Evolutionary conservation across 805 yeast species (phyloP).

Genomic region (Ogataea wickerhamii): DNA sequence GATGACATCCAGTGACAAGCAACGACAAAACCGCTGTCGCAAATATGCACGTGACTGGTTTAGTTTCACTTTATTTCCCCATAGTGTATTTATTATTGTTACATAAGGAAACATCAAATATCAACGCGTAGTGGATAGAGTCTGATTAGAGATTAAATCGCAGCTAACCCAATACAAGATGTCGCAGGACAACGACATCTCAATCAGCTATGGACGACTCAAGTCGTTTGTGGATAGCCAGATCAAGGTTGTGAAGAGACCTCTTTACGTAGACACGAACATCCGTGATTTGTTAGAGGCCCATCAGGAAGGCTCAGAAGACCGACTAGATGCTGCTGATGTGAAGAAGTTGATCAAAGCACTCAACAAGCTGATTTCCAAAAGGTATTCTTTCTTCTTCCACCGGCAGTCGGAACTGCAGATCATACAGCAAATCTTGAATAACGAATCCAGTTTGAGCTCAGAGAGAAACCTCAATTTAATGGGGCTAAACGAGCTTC

Average conservation of each 20-base stretch:
- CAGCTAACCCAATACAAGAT: no score
- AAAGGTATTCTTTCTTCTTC: constrained; percentile 24
- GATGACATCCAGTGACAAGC: no score
- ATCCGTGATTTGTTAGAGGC: constrained; percentile 8
- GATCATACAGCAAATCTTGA: constrained; percentile 28
- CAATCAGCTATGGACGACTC: constrained; percentile 25
- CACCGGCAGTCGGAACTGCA: constrained; percentile 30
- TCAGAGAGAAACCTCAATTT: constrained; percentile 19
- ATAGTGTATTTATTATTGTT: no score
- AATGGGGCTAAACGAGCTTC: constrained; percentile 25
- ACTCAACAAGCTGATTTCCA: constrained; percentile 10
- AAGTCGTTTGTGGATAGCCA: constrained; percentile 24
- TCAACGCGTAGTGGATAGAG: no score
- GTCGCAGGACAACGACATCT: constrained; percentile 2
- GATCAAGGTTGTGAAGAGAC: constrained; percentile 17
- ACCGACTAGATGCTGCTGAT: constrained; percentile 10
- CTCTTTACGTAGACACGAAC: constrained; percentile 15
- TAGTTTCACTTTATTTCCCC: no score
- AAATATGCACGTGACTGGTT: no score
- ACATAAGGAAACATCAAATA: no score
- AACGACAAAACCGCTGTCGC: no score
- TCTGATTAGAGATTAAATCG: no score
- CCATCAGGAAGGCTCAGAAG: constrained; percentile 6
- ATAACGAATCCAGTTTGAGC: constrained; percentile 19
- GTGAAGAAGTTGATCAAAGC: constrained; percentile 9